Evolutionary conservation across 257 asterid genomes (phyloP).

Genomic region (Henckelia pumila): DNA sequence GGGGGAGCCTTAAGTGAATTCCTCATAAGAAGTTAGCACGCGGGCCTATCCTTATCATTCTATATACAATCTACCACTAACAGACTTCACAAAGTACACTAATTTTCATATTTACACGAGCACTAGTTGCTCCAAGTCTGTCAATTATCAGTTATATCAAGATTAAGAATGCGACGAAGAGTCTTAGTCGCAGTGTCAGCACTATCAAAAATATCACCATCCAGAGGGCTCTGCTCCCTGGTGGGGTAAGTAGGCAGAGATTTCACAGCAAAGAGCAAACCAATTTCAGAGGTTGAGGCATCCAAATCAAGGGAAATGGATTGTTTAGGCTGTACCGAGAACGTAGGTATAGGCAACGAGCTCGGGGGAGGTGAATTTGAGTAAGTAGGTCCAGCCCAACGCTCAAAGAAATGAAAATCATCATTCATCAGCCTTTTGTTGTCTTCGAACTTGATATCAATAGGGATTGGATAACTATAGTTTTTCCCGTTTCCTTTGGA

Average conservation of each 20-base stretch:
- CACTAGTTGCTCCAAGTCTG: constrained; percentile 31
- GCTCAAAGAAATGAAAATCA: constrained; percentile 67
- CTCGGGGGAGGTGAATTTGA: constrained; percentile 96
- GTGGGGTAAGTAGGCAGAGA: constrained; percentile 90
- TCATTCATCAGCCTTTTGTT: constrained; percentile 21
- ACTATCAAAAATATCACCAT: constrained; percentile 37
- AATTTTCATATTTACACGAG: constrained; percentile 46
- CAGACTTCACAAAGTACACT: constrained; percentile 28
- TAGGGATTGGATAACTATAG: constrained; percentile 48
- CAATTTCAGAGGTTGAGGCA: constrained; percentile 40
- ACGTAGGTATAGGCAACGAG: constrained; percentile 89
- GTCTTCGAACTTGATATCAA: constrained; percentile 32
- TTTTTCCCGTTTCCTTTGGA: constrained; percentile 34
- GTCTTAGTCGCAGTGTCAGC: constrained; percentile 80
- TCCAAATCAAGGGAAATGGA: constrained; percentile 74
- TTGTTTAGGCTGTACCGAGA: constrained; percentile 65
- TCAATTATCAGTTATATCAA: constrained; percentile 61
- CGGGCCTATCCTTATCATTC: constrained; percentile 39
- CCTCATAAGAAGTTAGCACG: constrained; percentile 28
- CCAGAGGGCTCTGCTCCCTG: constrained; percentile 49
- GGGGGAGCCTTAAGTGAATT: constrained; percentile 22
- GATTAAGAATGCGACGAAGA: constrained; percentile 96
- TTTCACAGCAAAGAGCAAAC: constrained; percentile 47
- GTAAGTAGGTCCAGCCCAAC: constrained; percentile 97
- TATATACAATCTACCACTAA: constrained; percentile 41